Evolutionary conservation across 2,329 filamentous ascomycete species (phyloP), one percentile per base, ranked within the genome.

Genomic region (Xylariaceae sp.): DNA sequence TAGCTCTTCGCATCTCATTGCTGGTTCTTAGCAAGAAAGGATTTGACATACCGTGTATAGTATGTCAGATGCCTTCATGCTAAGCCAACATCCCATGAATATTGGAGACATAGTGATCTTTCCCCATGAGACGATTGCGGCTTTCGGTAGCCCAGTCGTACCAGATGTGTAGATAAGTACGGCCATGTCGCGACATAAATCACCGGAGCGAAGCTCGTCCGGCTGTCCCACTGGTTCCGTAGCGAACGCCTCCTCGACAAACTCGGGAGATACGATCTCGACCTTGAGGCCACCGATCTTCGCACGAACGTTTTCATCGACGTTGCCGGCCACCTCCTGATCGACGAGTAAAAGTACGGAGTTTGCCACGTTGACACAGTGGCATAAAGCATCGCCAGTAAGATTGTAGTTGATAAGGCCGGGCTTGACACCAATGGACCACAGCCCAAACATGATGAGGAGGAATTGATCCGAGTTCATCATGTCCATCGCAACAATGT

Each of bases 321-420:
- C 68, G 6, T 81, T 80, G 0, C 73, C 63, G n/a, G 73, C 72
- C 1, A 89, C 73, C 14, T 76, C 71, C 0, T 78, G 75, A 59
- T 94, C 90, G 10, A 93, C 78, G 17, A 96, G 67, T 50, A 92
- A 73, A 2, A 95, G 64, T 10, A 79, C 79, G 0, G 88, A 76
- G 0, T 80, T 84, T 2, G 88, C 87, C 1, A 83, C 82, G 57
- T 78, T 80, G 42, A 95, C 75, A 60, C 88, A 93, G 69, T 96
- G 90, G 3, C 81, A 69, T 55, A 96, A 74, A 0, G 89, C 78
- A 28, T 86, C 82, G 12, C 84, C 86, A 0, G 80, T 78, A 45
- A 96, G 73, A 66, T 94, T 94, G 71, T 92, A 93, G 71, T 96
- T 96, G 72, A 96, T 87, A 61, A 94, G 90, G 0, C 90, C 90